Evolutionary conservation across 2,329 filamentous ascomycete genomes (phyloP), one percentile per base, ranked within the genome.

Genomic region (Macrophomina phaseolina): DNA sequence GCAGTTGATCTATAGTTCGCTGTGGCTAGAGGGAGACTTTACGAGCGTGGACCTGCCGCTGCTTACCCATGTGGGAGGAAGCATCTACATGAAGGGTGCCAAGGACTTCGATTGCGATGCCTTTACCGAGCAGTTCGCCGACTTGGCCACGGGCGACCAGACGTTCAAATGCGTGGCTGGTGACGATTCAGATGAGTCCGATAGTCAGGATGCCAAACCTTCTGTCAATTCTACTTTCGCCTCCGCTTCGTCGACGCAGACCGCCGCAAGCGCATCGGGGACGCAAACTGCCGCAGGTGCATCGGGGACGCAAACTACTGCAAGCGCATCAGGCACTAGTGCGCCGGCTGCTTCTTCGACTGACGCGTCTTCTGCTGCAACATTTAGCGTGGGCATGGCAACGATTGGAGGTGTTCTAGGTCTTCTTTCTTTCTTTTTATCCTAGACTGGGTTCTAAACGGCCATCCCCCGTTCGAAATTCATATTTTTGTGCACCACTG

Each of bases 11-110:
- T 60, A 18, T 40, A 34, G 28, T 38, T 45, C 55, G 40, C 40
- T 60, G 55, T 60, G 40, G 28, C 55, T 60, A 28, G 40, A 46
- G 7, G 55, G 55, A n/a, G 55, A 60, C 55, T 60, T 60, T 14
- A 8, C 45, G 55, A 46, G 23, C 40, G 55, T 60, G 14, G 55
- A 60, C 28, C 55, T 60, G 8, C 55, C 55, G 40, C 55, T 60
- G 55, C 38, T 60, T 5, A 60, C 38, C 3, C 30, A 30, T 14
- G 28, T 60, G 6, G 55, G 55, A n/a, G 55, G 55, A 28, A 16
- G 46, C 40, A 46, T 60, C 40, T 60, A 60, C 55, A 60, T 60
- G 55, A 60, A 60, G 40, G 55, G 55, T 8, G 40, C 55, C 38
- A 60, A 46, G 38, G 6, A 4, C 40, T 60, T 60, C 40, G 55